Percentiles rank a stretch among this genome's conserved stretches.
phyloP scores from a whole-genome alignment of 129 eudicot species.

The Tanacetum coccineum region DNA sequence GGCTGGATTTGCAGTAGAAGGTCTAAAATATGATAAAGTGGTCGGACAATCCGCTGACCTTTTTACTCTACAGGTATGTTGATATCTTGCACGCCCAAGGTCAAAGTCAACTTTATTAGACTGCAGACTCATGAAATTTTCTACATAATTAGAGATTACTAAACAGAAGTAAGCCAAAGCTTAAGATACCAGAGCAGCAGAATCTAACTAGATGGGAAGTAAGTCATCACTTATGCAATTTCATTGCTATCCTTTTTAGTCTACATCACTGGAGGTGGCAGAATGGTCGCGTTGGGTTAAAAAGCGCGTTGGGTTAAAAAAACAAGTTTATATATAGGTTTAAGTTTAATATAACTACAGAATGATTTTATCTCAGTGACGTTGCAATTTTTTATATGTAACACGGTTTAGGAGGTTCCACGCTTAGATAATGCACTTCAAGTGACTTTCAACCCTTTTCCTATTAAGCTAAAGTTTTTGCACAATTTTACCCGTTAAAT shows the following conservation, averaged over 20 bases:
- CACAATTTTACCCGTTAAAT: not conserved
- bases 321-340: too few species aligned
- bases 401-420: too few species aligned
- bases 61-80: conserved; percentile 83
- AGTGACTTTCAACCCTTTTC: too few species aligned
- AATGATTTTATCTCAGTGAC: too few species aligned
- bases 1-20: conserved; percentile 99
- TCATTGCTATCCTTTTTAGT: not conserved
- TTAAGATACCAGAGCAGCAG: conserved; percentile 84
- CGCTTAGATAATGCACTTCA: too few species aligned
- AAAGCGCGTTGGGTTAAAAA: too few species aligned
- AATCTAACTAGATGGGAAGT: conserved; percentile 99
- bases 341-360: too few species aligned
- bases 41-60: conserved; percentile 97
- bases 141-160: conserved; percentile 64
- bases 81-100: not conserved
- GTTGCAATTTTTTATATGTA: too few species aligned
- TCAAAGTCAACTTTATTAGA: conserved; percentile 8
- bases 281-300: too few species aligned
- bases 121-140: conserved; percentile 5
- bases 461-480: too few species aligned
- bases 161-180: conserved; percentile 80
- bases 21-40: conserved; percentile 87
- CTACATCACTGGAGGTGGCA: conserved; percentile 3
- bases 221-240: conserved; percentile 30